Evolutionary conservation across 108 stramenopile species (phyloP).

Genomic region (Cyclotella atomus): DNA sequence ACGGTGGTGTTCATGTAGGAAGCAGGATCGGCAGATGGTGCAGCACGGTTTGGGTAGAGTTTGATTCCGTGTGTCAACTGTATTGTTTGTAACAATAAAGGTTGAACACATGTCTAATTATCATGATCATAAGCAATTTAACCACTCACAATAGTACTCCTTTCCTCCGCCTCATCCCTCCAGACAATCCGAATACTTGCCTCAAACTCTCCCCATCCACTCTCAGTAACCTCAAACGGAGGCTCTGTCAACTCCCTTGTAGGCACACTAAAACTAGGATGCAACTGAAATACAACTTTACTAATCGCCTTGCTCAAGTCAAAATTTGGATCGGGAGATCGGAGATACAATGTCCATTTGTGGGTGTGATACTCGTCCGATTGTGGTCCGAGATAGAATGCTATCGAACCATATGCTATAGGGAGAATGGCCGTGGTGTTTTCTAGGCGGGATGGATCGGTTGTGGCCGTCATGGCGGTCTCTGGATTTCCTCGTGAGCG

Average conservation of each 20-base stretch:
- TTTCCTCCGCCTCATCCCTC: slow-evolving; percentile 83
- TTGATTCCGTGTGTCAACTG: slow-evolving; percentile 83
- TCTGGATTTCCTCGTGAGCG: neutral
- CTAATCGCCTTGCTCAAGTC: slow-evolving; percentile 81
- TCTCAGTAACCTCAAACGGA: slow-evolving; percentile 93
- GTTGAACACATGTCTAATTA: neutral
- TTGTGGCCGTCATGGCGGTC: slow-evolving; percentile 1
- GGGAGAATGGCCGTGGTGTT: slow-evolving; percentile 88
- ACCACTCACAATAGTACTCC: slow-evolving; percentile 17
- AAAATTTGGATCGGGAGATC: slow-evolving; percentile 7
- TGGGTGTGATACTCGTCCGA: slow-evolving; percentile 40
- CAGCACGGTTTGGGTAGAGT: slow-evolving; percentile 71
- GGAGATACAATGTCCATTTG: slow-evolving; percentile 21
- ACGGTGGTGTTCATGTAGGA: slow-evolving; percentile 35
- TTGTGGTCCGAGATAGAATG: slow-evolving; percentile 89
- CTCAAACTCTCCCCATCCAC: slow-evolving; percentile 99
- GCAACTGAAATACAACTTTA: slow-evolving; percentile 96
- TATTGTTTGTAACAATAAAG: neutral
- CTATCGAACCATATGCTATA: slow-evolving; percentile 93
- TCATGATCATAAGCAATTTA: neutral
- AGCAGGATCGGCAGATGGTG: slow-evolving; percentile 15
- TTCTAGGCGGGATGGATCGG: slow-evolving; percentile 19
- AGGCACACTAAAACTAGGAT: slow-evolving; percentile 93
- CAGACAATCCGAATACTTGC: slow-evolving; percentile 91
- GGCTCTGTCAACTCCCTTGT: slow-evolving; percentile 80